Conservation (phyloP, 495 filamentous ascomycete genomes). For the Daldinia vernicosa region DNA sequence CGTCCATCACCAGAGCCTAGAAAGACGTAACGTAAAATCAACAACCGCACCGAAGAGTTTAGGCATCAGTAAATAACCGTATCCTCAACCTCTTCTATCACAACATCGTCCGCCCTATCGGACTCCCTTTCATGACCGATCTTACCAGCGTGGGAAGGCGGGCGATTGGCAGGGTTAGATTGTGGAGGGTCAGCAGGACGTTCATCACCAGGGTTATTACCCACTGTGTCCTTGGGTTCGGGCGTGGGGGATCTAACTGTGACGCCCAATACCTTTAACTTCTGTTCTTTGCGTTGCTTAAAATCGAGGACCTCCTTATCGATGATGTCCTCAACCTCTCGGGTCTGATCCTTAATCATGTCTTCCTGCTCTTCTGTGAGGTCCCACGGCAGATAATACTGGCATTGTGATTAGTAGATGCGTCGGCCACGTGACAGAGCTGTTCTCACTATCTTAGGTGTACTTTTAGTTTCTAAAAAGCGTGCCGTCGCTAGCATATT, state of each 20-base stretch:
- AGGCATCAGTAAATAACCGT: slow-evolving; percentile 79
- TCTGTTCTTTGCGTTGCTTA: slow-evolving; percentile 48
- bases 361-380: slow-evolving; percentile 63
- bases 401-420: slow-evolving; percentile 37
- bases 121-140: slow-evolving; percentile 54
- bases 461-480: slow-evolving; percentile 75
- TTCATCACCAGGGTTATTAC: slow-evolving; percentile 57
- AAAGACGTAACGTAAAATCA: slow-evolving; percentile 5
- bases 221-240: slow-evolving; percentile 49
- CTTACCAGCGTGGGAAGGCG: slow-evolving; percentile 47
- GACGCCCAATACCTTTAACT: slow-evolving; percentile 45
- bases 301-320: slow-evolving; percentile 57
- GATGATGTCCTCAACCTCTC: slow-evolving; percentile 56
- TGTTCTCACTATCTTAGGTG: slow-evolving; percentile 78
- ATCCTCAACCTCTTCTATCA: slow-evolving; percentile 81
- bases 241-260: slow-evolving; percentile 31
- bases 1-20: slow-evolving; percentile 5
- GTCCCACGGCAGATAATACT: slow-evolving; percentile 95
- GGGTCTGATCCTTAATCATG: slow-evolving; percentile 57
- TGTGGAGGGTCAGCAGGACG: slow-evolving; percentile 56
- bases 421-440: neutral
- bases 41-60: slow-evolving; percentile 1
- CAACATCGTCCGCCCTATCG: slow-evolving; percentile 75
- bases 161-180: slow-evolving; percentile 46
- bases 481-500: slow-evolving; percentile 77